phyloP scores from a whole-genome alignment of 2,329 filamentous ascomycete species.

The Trichophyton schoenleinii region DNA sequence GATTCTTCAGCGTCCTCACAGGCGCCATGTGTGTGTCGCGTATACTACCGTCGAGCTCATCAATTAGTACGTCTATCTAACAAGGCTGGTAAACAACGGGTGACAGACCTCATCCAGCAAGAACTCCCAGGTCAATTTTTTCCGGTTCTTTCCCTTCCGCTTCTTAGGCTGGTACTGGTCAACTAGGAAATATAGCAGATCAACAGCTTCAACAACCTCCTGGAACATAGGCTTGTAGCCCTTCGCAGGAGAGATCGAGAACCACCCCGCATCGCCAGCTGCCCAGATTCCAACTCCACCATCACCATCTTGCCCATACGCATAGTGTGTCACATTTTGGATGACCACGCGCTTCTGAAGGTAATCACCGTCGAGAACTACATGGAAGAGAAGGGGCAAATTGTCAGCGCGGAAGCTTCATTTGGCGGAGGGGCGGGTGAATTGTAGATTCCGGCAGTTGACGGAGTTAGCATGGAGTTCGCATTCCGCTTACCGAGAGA shows the following conservation, averaged over 20 bases:
- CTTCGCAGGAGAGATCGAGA: slow-evolving; percentile 42
- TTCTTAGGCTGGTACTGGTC: slow-evolving; percentile 41
- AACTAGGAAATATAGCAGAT: slow-evolving; percentile 49
- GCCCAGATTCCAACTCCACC: slow-evolving; percentile 49
- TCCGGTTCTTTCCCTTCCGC: slow-evolving; percentile 22
- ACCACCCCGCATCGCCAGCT: slow-evolving; percentile 51
- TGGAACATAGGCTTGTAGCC: slow-evolving; percentile 42
- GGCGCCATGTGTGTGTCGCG: slow-evolving; percentile 30
- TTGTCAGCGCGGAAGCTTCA: background rate
- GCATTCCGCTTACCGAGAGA: slow-evolving; percentile 25
- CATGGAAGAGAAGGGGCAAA: background rate
- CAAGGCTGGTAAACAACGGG: background rate
- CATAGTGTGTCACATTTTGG: slow-evolving; percentile 38
- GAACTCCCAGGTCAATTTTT: slow-evolving; percentile 27
- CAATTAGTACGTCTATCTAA: background rate
- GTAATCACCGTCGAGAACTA: slow-evolving; percentile 30
- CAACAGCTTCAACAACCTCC: slow-evolving; percentile 47
- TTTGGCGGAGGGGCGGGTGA: background rate
- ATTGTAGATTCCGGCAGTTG: slow-evolving; percentile 5
- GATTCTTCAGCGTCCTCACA: slow-evolving; percentile 35
- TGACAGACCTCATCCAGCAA: slow-evolving; percentile 30
- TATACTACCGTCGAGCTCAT: slow-evolving; percentile 22
- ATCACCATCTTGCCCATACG: slow-evolving; percentile 42
- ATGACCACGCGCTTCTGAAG: slow-evolving; percentile 34
- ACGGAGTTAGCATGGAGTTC: background rate